Base-by-base conservation (phyloP, 2,329 filamentous ascomycete genomes). In the Metarhizium sp. region DNA sequence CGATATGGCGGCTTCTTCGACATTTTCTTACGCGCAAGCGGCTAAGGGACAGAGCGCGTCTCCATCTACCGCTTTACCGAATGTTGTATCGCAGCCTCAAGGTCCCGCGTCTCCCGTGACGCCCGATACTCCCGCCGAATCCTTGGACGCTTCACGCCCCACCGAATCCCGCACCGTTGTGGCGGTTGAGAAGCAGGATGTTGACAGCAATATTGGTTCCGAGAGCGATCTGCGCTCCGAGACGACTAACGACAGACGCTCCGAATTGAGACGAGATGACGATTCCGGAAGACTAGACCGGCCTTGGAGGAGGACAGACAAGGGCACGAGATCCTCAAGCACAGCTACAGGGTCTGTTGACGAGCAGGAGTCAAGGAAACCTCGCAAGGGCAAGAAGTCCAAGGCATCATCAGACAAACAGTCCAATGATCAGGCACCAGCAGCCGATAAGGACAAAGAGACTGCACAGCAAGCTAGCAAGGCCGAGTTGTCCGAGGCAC, bases 11-110 rank as follows among this genome's bases (percentile, higher is more conserved):
- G 70, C 71, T 57, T 64, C 81, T 59, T 77, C 82, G 59, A 77
- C 82, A 38, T 96, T 96, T 70, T 96, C 92, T 58, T 97, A 97
- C 73, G 92, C 92, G 65, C 91, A 96, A 79, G 92, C 92, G 67
- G 92, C 92, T 58, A 94, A 94, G 72, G 90, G 92, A 66, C 81
- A 87, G 64, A 75, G 81, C 60, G 59, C 68, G 55, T 64, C 64
- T 59, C 69, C 66, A 32, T 67, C 67, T 56, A 67, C 60, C 61
- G 56, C 64, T 47, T 54, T 61, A n/a, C 45, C 63, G 53, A 64
- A 63, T 47, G 57, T 60, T 36, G 57, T 57, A 48, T 56, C 60
- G 52, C 62, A 64, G 46, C 52, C 61, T 47, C 65, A 66, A 59
- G 64, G 63, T 36, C 46, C 67, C 30, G 58, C 61, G 51, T 58